Evolutionary conservation across 1,284 basidiomycete species (phyloP).

Genomic region (Psilocybe mexicana): DNA sequence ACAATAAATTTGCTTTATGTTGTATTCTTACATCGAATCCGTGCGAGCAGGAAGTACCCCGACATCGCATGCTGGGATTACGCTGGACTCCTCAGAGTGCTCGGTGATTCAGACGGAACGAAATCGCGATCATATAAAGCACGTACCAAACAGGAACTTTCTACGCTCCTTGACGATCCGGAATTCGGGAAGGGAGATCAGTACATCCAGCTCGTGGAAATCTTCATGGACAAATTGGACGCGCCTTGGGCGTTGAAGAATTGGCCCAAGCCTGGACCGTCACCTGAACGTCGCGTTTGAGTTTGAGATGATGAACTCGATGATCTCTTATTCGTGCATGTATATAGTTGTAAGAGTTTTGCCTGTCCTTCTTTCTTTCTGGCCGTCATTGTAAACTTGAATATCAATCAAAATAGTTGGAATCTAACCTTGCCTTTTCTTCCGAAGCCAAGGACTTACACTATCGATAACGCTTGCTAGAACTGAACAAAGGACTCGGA

Average conservation of each 20-base stretch:
- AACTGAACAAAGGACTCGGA: too few species aligned
- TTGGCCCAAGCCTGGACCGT: constrained; percentile 2
- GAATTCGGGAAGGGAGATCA: constrained; percentile 1
- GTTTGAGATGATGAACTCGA: background rate
- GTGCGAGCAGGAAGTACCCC: constrained; percentile 58
- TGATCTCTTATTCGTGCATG: too few species aligned
- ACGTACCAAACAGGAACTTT: constrained; percentile 7
- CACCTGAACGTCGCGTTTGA: background rate
- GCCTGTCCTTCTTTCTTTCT: too few species aligned
- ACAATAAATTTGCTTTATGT: background rate
- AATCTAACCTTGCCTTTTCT: too few species aligned
- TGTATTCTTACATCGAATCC: background rate
- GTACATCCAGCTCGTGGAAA: constrained; percentile 8
- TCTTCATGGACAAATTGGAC: constrained; percentile 11
- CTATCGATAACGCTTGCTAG: too few species aligned
- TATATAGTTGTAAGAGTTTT: too few species aligned
- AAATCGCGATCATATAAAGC: constrained; percentile 4
- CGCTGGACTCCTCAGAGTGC: constrained; percentile 49
- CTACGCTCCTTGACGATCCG: constrained; percentile 5
- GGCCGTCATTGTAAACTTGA: too few species aligned
- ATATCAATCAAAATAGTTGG: too few species aligned
- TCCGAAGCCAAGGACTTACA: too few species aligned
- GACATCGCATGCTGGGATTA: constrained; percentile 66
- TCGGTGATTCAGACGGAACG: constrained; percentile 54
- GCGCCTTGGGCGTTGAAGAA: constrained; percentile 10